Percentiles rank a stretch among this genome's conserved stretches.
These are phyloP conservation scores for Termitomyces sp. DNA, from an alignment of 768 basidiomycete genomes.

Conservation along the genomic window DNA sequence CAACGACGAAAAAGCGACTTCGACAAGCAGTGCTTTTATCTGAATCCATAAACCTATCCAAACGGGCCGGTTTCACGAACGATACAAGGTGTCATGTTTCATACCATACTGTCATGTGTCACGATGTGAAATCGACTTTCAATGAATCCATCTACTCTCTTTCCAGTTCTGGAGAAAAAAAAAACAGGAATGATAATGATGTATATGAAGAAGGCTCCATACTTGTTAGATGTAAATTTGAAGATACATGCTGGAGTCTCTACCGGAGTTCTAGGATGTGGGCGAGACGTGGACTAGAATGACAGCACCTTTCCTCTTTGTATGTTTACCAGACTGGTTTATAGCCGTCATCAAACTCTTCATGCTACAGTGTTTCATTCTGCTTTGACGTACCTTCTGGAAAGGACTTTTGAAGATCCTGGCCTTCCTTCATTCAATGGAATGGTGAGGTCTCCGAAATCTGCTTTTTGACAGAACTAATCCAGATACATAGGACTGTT, in stretches of 20 bases:
- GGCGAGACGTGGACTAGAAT: constrained; percentile 3
- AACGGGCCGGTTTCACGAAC: constrained; percentile 21
- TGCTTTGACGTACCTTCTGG: constrained; percentile 20
- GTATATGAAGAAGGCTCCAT: neutral
- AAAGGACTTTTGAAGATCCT: constrained; percentile 21
- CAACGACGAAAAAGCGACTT: constrained; percentile 53
- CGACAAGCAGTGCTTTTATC: constrained; percentile 42
- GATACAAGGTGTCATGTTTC: constrained; percentile 22
- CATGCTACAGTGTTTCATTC: neutral
- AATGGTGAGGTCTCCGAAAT: constrained; percentile 23
- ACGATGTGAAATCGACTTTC: no score
- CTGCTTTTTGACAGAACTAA: constrained; percentile 21
- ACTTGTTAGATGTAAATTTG: constrained; percentile 18
- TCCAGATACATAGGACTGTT: constrained; percentile 34
- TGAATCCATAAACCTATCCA: constrained; percentile 35
- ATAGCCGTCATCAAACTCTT: constrained; percentile 13
- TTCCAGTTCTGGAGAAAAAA: no score
- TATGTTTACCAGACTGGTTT: constrained; percentile 13
- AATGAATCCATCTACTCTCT: no score
- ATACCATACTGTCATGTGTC: constrained; percentile 12
- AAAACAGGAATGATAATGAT: no score
- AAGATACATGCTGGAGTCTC: constrained; percentile 20
- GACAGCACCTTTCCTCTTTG: neutral
- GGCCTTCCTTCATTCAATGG: constrained; percentile 26
- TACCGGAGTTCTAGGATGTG: constrained; percentile 18